Evolutionary conservation across 176 grass and related monocot genomes (phyloP), one percentile per base, ranked within the genome.

Genomic region (Bonia amplexicaulis): DNA sequence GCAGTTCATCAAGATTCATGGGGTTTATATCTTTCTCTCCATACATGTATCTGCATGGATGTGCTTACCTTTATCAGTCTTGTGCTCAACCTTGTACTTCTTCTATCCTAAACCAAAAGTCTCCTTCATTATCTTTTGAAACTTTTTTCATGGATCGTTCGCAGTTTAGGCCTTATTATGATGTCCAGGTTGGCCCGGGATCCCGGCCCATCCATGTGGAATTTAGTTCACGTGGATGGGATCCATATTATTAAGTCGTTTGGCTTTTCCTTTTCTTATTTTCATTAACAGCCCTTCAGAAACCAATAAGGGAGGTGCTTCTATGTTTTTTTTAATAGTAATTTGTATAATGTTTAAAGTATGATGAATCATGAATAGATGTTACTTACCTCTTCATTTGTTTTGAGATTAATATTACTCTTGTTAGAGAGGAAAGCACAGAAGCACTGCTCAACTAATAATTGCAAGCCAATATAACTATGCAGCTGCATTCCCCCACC

Each of bases 1-100:
- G 91, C 70, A 99, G 73, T 81, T 99, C 88, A 63, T 85, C 46
- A 52, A 99, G 80, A 78, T 83, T 94, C 90, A 99, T 90, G 61
- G 89, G 75, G 27, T 74, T 80, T 81, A 57, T 48, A 52, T 65
- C 59, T 64, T 37, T 83, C 20, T 66, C 84, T 86, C 93, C 93
- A 82, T 88, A 77, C 81, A 92, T 89, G 74, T 89, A 89, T 84
- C 93, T 96, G 71, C 76, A 86, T 78, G 73, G n/a, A 78, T 78
- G 35, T 59, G 11, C 20, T 72, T 66, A 27, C 37, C 8, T 77
- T 62, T 75, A 70, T 49, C 65, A 51, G 35, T 12, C 46, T 63
- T 12, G 13, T 85, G 71, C 47, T 47, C 69, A 29, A 45, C 12
- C 31, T 31, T 31, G 31, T 31, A 33, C 31, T 37, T 5, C 35